These are phyloP conservation scores for Calendula officinalis DNA, from an alignment of 129 eudicot species.

Conservation along the genomic window DNA sequence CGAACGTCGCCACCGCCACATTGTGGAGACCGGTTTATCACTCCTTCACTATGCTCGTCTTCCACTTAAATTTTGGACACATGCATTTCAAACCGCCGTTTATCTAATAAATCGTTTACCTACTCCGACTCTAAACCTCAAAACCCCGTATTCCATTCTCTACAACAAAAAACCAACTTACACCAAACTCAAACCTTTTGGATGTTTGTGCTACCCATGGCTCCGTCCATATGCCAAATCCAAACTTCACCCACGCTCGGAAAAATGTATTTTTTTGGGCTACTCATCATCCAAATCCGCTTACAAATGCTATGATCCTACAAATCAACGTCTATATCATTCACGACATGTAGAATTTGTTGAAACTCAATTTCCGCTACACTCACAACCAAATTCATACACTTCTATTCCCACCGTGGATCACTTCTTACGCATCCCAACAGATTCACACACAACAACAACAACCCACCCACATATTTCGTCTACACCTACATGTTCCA, in stretches of 20 bases:
- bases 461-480: not conserved
- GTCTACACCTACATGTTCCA: not conserved
- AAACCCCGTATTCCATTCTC: slow-evolving; percentile 8
- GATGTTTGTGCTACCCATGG: slow-evolving; percentile 32
- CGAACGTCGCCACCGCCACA: slow-evolving; percentile 30
- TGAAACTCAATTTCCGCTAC: slow-evolving; percentile 12
- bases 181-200: slow-evolving; percentile 14
- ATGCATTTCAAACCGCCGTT: slow-evolving; percentile 10
- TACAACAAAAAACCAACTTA: slow-evolving; percentile 15
- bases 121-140: not conserved
- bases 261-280: slow-evolving; percentile 21
- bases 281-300: slow-evolving; percentile 29
- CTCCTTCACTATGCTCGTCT: slow-evolving; percentile 21
- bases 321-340: not conserved
- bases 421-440: not conserved
- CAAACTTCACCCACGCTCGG: slow-evolving; percentile 23
- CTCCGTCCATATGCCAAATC: slow-evolving; percentile 1
- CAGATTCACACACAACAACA: not conserved
- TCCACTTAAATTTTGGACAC: slow-evolving; percentile 23
- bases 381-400: not conserved
- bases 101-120: slow-evolving; percentile 27
- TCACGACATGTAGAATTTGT: slow-evolving; percentile 39
- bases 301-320: slow-evolving; percentile 24
- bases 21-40: slow-evolving; percentile 10
- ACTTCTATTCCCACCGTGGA: not conserved